These are phyloP conservation scores for Vachellia pachyceras DNA, from an alignment of 306 rosid species.

Conservation along the genomic window DNA sequence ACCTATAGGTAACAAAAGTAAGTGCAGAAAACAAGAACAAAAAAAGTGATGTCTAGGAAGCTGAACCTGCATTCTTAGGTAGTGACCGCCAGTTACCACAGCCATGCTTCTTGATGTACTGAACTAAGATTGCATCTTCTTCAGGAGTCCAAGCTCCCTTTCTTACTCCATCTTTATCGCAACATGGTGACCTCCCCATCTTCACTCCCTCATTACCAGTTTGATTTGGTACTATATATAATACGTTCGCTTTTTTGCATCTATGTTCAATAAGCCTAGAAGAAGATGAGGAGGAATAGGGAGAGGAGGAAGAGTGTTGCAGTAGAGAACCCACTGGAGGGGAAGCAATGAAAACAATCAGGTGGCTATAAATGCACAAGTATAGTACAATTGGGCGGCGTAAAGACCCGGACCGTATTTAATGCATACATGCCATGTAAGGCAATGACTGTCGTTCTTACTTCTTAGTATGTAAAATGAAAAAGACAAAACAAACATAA, in stretches of 20 bases:
- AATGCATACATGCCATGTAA: slow-evolving; percentile 1
- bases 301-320: slow-evolving; percentile 8
- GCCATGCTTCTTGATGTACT: slow-evolving; percentile 56
- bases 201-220: slow-evolving; percentile 10
- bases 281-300: neutral
- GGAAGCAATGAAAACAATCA: neutral
- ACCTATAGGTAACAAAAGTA: neutral
- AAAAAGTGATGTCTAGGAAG: neutral
- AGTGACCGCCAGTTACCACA: slow-evolving; percentile 65
- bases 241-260: neutral
- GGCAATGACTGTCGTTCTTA: neutral
- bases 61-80: slow-evolving; percentile 33
- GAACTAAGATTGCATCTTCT: slow-evolving; percentile 54
- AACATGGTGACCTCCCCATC: slow-evolving; percentile 26
- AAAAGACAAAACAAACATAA: neutral
- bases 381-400: slow-evolving; percentile 24
- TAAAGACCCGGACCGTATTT: neutral
- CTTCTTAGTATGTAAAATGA: neutral
- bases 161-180: slow-evolving; percentile 22
- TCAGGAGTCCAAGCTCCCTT: slow-evolving; percentile 66
- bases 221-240: neutral
- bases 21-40: neutral
- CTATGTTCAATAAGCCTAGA: neutral
- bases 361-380: neutral
- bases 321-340: neutral